Evolutionary conservation across 805 yeast species (phyloP), one percentile per base, ranked within the genome.

Genomic region (Yarrowia sp.): DNA sequence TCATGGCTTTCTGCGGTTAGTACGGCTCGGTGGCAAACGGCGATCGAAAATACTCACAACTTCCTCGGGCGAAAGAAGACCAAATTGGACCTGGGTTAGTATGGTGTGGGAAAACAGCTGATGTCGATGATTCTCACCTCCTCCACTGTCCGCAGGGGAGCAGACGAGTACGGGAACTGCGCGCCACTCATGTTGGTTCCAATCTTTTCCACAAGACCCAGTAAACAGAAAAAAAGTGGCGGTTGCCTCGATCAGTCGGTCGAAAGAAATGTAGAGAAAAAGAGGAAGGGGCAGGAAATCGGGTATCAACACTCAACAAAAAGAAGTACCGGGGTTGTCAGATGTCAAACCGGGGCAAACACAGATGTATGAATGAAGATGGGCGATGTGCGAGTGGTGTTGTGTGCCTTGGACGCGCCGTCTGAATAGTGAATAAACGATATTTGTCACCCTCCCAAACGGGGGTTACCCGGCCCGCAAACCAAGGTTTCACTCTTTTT

Each of bases 31-130:
- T 27, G 27, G 29, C 10, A 27, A 7, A 27, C n/a, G n/a, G n/a
- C n/a, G n/a, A n/a, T n/a, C n/a, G n/a, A n/a, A n/a, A n/a, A n/a
- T n/a, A 58, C 81, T 70, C 73, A 78, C 81, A 66, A 87, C 82
- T 80, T 94, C 99, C 78, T 94, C 99, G 25, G 99, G 99, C 29
- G 98, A 91, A 66, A 94, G 84, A 70, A 94, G 85, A 66, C 99
- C 99, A 80, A 94, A 96, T 80, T 94, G 99, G 73, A 92, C 84
- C 87, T 84, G 63, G 21, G 60, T 46, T 38, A 41, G 65, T 70
- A 68, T 6, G 13, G 2, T 10, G 6, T 4, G 10, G 13, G 18
- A 27, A 38, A 19, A 12, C 14, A 10, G 31, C 3, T 3, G 14
- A 41, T 42, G 32, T 33, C 27, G 18, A 2, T 7, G 42, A 16